phyloP scores from a whole-genome alignment of 345 rosid genomes.

The Brassica rapa region DNA sequence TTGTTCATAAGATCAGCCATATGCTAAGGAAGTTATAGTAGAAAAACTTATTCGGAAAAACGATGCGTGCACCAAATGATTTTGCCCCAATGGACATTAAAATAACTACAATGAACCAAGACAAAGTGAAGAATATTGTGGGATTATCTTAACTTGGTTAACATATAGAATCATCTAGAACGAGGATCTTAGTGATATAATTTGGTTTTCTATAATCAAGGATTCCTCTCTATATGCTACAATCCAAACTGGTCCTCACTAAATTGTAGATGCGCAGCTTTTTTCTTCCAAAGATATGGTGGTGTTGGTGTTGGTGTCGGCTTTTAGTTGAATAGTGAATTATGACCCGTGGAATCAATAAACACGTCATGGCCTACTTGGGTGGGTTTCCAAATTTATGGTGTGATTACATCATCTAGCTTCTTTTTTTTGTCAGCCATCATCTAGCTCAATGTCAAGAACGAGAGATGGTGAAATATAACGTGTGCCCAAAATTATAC shows the following conservation, averaged over 20 bases:
- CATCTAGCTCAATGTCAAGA: background rate
- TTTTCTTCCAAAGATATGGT: background rate
- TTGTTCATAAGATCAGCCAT: background rate
- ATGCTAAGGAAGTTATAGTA: background rate
- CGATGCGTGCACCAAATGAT: background rate
- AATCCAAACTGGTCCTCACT: conserved; percentile 3
- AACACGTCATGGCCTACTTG: background rate
- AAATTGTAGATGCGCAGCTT: background rate
- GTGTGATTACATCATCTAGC: background rate
- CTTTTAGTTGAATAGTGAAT: background rate
- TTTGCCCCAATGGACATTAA: background rate
- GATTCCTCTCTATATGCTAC: background rate
- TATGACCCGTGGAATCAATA: background rate
- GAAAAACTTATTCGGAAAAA: background rate
- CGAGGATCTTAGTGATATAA: background rate
- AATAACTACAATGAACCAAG: background rate
- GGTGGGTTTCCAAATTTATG: background rate
- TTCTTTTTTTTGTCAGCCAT: background rate
- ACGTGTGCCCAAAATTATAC: background rate
- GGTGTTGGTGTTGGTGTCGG: background rate
- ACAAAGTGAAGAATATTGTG: background rate
- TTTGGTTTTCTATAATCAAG: background rate
- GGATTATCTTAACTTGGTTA: conserved; percentile 2
- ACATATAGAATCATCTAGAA: background rate
- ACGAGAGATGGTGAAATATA: background rate